Evolutionary conservation across 2,329 filamentous ascomycete species (phyloP).

Genomic region (Cytospora piceae): DNA sequence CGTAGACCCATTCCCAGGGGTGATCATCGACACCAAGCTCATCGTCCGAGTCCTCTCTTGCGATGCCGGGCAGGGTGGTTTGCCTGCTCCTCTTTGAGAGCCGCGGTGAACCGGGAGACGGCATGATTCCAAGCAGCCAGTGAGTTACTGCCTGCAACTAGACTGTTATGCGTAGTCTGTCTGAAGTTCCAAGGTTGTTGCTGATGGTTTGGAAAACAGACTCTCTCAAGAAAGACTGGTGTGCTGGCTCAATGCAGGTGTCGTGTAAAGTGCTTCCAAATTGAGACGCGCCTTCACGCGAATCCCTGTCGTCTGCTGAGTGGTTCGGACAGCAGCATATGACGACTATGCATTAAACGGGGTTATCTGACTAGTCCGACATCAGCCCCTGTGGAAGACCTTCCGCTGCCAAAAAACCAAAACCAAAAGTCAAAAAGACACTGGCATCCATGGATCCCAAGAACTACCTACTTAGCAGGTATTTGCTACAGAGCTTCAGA

Average conservation of each 20-base stretch:
- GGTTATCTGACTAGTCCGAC: constrained; percentile 21
- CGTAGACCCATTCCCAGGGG: constrained; percentile 81
- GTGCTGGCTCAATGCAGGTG: not conserved
- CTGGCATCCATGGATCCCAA: not conserved
- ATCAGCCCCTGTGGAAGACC: not conserved
- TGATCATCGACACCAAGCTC: constrained; percentile 75
- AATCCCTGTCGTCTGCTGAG: constrained; percentile 23
- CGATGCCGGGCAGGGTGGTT: constrained; percentile 56
- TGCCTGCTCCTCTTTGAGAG: constrained; percentile 26
- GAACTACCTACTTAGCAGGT: not conserved
- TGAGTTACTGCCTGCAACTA: constrained; percentile 1
- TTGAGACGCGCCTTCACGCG: constrained; percentile 20
- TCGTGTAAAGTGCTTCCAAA: constrained; percentile 26
- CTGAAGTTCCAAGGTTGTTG: not conserved
- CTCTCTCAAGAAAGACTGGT: not conserved
- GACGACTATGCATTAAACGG: constrained; percentile 18
- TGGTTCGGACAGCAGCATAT: constrained; percentile 1
- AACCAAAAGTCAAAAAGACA: not conserved
- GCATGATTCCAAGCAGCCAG: constrained; percentile 17
- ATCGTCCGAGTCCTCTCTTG: constrained; percentile 83
- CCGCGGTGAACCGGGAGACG: constrained; percentile 9
- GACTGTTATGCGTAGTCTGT: not conserved
- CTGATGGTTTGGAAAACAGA: not conserved
- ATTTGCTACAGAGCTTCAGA: not conserved
- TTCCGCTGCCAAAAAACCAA: not conserved